Base-by-base conservation (phyloP, 345 rosid species). In the Gossypium thurberi region DNA sequence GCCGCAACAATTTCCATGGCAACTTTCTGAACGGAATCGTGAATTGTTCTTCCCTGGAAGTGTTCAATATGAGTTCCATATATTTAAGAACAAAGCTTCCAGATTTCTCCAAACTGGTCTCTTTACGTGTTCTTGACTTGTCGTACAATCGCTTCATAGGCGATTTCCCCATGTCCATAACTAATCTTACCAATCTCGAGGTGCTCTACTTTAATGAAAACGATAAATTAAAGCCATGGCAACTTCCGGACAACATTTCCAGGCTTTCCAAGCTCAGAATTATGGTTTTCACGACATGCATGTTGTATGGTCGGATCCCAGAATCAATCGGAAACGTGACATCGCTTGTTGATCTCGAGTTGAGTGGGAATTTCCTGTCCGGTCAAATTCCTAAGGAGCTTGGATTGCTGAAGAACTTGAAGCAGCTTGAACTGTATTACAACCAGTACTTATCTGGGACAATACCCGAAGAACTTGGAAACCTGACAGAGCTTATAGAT, bases 381-480 rank as follows among this genome's bases (percentile, higher is more conserved):
- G 95, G 97, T 58, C 83, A 74, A 71, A 89, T 94, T 77, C 98
- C 97, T 8, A 71, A 51, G 55, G 91, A 89, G 85, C 76, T 94
- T 4, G 97, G 98, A 56, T 78, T 81, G 78, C 87, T 94, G 66
- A 86, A 82, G 77, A 89, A 92, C 92, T 70, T 94, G 79, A 81
- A 75, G 77, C 85, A 73, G 81, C 97, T 94, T 74, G 97, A 91
- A 84, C 88, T 94, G n/a, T 94, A 93, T 66, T 94, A 94, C 82
- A 94, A 94, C 60, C 75, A 83, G 74, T 86, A 82, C 52, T 82
- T 94, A 76, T 78, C 82, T 3, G 98, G 98, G 3, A 77, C 65
- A 46, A 89, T 94, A 81, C 98, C 97, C 1, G 91, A 86, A 75
- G 92, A 89, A 60, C 82, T 94, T 44, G 98, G 98, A 57, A 90